Base-by-base conservation (phyloP, 768 basidiomycete genomes). In the Dendrothele bispora region DNA sequence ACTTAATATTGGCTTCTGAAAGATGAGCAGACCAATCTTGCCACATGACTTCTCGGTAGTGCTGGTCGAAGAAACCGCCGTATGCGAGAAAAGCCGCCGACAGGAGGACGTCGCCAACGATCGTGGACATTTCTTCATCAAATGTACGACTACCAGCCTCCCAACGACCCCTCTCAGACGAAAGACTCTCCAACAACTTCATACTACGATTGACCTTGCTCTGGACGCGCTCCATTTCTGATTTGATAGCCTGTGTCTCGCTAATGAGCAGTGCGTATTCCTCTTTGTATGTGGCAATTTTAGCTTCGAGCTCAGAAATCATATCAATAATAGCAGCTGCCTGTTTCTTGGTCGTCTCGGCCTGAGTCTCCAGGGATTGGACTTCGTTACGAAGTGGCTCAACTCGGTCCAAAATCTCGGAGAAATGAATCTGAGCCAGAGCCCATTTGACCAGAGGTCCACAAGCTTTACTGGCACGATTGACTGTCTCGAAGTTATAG, bases 401-500 rank as follows among this genome's bases (percentile, higher is more conserved):
- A 15, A 98, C 93, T 67, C 86, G 91, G 73, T 99, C 95, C 34
- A 99, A 72, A 59, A 99, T 99, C 66, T 95, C 93, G 10, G 97
- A 98, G 75, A 92, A 99, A 25, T 83, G 83, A 40, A 98, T 93
- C 72, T 99, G 97, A 1, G 97, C 97, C 48, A 98, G 79, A 8
- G 84, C 95, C 97, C 97, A 98, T 68, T 98, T 97, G 54, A 95
- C 95, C 40, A 99, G 83, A 8, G 97, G 97, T 22, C 97, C 97
- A 61, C 95, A 98, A 24, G 97, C 97, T 72, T 86, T 91, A 67
- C 91, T 94, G 21, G 97, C 97, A 46, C 89, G 86, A 60, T 98
- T 88, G 30, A 98, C 49, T 4, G 79, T 88, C 65, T 98, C 97
- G 61, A 92, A 98, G 65, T 92, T 98, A 74, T 86, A 99, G 3